Conservation (phyloP, 1,139 yeast genomes). For the Nadsonia commutata region DNA sequence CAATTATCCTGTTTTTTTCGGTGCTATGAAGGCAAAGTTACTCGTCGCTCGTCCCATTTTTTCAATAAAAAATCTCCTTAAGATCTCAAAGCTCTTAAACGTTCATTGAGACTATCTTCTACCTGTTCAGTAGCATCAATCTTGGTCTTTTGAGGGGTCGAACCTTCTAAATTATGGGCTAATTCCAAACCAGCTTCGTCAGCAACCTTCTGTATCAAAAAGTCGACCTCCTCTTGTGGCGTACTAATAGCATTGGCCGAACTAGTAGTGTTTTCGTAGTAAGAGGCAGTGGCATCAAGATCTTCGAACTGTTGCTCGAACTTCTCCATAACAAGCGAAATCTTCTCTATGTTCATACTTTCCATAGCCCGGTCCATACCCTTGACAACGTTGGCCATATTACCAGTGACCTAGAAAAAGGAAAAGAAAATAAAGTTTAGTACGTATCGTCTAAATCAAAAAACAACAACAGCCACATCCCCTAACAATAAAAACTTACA, state of each 20-base stretch:
- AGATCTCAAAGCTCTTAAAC: conserved; percentile 61
- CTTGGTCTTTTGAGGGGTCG: conserved; percentile 23
- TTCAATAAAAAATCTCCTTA: background rate
- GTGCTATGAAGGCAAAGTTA: too few relatives aligned
- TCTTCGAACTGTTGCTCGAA: conserved; percentile 95
- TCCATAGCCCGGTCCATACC: conserved; percentile 97
- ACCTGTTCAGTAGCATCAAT: conserved; percentile 51
- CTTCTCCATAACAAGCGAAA: conserved; percentile 91
- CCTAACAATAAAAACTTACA: background rate
- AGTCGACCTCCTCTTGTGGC: conserved; percentile 93
- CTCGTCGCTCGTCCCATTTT: too few relatives aligned
- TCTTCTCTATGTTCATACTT: conserved; percentile 81
- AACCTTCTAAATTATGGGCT: conserved; percentile 58
- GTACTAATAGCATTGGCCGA: conserved; percentile 78
- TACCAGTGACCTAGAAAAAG: conserved; percentile 58
- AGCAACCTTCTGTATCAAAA: conserved; percentile 82
- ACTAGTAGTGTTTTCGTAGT: conserved; percentile 81
- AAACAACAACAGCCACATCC: too few relatives aligned
- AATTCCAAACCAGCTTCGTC: conserved; percentile 96
- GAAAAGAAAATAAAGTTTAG: background rate
- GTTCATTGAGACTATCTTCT: conserved; percentile 77
- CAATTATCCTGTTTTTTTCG: too few relatives aligned
- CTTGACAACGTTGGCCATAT: conserved; percentile 80
- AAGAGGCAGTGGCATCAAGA: conserved; percentile 82
- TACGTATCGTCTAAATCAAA: background rate